phyloP scores from a whole-genome alignment of 345 rosid genomes.

The Ceriops tagal region DNA sequence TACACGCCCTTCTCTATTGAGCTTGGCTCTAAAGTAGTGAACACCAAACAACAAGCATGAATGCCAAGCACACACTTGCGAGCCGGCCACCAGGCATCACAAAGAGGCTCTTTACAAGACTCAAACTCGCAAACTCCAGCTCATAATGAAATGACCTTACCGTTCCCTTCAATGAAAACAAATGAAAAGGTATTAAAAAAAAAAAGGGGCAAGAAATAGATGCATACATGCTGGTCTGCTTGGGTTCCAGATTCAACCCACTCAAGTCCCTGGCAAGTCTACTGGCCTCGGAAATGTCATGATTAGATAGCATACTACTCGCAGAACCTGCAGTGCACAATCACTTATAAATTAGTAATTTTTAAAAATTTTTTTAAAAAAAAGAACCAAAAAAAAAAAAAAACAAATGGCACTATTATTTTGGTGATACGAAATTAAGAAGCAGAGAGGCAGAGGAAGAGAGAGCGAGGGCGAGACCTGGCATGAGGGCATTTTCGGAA shows the following conservation, averaged over 20 bases:
- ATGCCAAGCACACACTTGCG: too few species aligned
- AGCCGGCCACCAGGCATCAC: too few species aligned
- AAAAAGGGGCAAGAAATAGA: not conserved
- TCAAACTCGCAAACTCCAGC: too few species aligned
- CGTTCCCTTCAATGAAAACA: too few species aligned
- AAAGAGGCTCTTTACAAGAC: too few species aligned
- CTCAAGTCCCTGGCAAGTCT: constrained; percentile 58
- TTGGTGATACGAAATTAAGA: too few species aligned
- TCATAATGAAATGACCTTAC: too few species aligned
- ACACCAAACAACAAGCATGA: not conserved
- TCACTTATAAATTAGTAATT: not conserved
- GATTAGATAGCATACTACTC: constrained; percentile 70
- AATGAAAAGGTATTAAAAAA: not conserved
- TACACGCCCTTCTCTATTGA: not conserved
- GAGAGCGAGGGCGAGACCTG: constrained; percentile 42
- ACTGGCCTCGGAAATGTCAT: constrained; percentile 57
- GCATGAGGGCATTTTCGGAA: constrained; percentile 98
- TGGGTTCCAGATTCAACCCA: constrained; percentile 36
- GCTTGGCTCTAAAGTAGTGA: not conserved
- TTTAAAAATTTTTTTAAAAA: not conserved
- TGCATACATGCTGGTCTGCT: constrained; percentile 51
- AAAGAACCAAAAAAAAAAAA: not conserved
- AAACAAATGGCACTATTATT: constrained; percentile 2
- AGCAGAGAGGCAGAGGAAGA: not conserved
- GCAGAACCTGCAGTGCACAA: constrained; percentile 60